Evolutionary conservation across 108 stramenopile genomes (phyloP).

Genomic region (Cyclotella atomus): DNA sequence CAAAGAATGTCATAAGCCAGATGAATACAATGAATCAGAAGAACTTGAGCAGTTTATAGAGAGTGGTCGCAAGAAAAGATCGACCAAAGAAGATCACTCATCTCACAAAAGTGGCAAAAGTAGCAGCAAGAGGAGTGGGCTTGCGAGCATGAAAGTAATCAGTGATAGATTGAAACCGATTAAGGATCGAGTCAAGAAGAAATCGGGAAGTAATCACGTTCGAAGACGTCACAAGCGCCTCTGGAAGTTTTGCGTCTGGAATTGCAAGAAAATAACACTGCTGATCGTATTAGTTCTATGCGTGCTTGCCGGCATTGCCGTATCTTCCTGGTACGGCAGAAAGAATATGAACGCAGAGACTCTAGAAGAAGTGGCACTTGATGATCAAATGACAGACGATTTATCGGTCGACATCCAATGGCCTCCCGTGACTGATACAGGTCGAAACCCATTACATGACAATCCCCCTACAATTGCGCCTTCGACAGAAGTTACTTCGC

Average conservation of each 20-base stretch:
- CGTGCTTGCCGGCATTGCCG: conserved; percentile 10
- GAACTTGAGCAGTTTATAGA: conserved; percentile 20
- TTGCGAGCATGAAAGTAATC: neutral
- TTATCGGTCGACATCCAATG: too few relatives aligned
- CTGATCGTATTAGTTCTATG: conserved; percentile 10
- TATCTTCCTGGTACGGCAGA: conserved; percentile 23
- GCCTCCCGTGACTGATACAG: too few relatives aligned
- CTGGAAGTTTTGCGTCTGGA: conserved; percentile 47
- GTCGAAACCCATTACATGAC: too few relatives aligned
- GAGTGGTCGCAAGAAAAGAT: neutral
- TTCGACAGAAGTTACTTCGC: too few relatives aligned
- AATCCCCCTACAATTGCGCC: too few relatives aligned
- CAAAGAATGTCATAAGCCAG: neutral
- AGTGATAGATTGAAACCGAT: neutral
- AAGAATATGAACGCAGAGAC: conserved; percentile 1
- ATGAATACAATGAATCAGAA: too few relatives aligned
- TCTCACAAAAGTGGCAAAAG: neutral
- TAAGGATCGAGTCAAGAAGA: conserved; percentile 12
- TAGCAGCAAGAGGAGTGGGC: conserved; percentile 17
- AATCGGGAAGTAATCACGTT: conserved; percentile 18
- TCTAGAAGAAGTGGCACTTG: neutral
- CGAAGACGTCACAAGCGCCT: conserved; percentile 10
- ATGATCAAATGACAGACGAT: neutral
- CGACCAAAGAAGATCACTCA: neutral
- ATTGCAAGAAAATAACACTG: conserved; percentile 36